Evolutionary conservation across 2,329 filamentous ascomycete species (phyloP), one percentile per base, ranked within the genome.

Genomic region (Penicillium sp.): DNA sequence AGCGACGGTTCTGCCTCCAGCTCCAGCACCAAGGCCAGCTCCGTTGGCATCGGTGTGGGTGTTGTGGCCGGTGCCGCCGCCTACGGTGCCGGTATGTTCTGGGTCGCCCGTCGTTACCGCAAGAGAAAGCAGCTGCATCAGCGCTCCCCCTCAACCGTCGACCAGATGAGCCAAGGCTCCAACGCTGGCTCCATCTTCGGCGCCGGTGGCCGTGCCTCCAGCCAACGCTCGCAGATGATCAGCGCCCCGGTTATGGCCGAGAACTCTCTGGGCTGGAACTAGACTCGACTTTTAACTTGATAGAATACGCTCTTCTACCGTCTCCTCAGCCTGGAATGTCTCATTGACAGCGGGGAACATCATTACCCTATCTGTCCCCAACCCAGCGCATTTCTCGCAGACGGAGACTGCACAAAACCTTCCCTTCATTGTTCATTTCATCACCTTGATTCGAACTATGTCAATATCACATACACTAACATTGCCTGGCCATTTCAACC

Each of bases 231-330:
- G 49, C 81, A 85, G 66, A 83, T 87, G 73, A 96, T 96, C 70
- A 95, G 89, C 56, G 89, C 90, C 31, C 92, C 92, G 3, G 88
- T 96, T 58, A 92, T 92, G 72, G 88, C 91, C 3, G 91, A 95
- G 78, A 96, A 96, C 81, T 95, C 90, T 47, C 83, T 96, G 61
- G 92, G 92, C 65, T 96, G 92, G 92, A 95, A 95, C 79, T 96
- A 81, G 85, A 65, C 36, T 39, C 36, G 36, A 39, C 36, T 21
- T 21, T 16, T 39, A 18, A 39, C 18, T 39, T 39, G 2, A 52
- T 48, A 48, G 45, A 54, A 53, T 49, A 48, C 26, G 34, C 24
- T 42, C 41, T 16, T 26, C 42, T 28, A 29, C 39, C 29, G n/a
- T 21, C 28, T 23, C 47, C 21, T 24, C 47, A 49, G 39, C n/a